A percentile compares a stretch with the other conserved stretches of the same genome.
Conservation (phyloP, 768 basidiomycete genomes). For the Goffeauzyma gilvescens region DNA sequence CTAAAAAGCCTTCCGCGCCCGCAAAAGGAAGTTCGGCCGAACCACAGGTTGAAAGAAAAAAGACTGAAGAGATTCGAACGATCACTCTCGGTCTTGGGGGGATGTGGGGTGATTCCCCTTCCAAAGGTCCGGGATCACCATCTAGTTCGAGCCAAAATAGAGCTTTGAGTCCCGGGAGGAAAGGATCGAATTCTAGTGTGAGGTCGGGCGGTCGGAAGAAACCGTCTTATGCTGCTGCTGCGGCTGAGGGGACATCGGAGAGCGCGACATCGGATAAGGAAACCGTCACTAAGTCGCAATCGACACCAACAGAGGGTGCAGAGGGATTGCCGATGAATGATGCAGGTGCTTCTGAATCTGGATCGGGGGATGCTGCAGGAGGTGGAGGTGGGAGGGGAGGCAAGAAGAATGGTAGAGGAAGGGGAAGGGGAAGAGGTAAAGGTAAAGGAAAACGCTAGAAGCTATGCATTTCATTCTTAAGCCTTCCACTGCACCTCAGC, state of each 20-base stretch:
- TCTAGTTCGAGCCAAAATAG: neutral
- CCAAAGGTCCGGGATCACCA: neutral
- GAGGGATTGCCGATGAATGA: neutral
- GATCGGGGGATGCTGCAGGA: neutral
- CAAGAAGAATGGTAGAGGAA: neutral
- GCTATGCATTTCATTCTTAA: neutral
- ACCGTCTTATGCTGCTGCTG: neutral
- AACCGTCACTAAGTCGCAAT: neutral
- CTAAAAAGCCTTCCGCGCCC: too few species aligned
- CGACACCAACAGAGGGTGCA: neutral
- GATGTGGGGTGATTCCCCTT: too few species aligned
- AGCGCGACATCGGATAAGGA: neutral
- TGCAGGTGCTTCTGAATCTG: neutral
- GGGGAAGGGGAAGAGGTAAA: constrained; percentile 1
- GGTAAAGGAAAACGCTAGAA: constrained; percentile 3
- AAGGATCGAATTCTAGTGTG: too few species aligned
- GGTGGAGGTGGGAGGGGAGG: neutral
- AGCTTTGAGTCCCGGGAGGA: too few species aligned
- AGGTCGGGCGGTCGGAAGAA: neutral
- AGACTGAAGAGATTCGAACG: too few species aligned
- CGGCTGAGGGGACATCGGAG: neutral
- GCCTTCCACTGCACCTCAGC: too few species aligned
- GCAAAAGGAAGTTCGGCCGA: too few species aligned
- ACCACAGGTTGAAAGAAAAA: too few species aligned
- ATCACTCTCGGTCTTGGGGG: neutral